Base-by-base conservation (phyloP, 176 grass and related monocot genomes). In the Panicum miliaceum region DNA sequence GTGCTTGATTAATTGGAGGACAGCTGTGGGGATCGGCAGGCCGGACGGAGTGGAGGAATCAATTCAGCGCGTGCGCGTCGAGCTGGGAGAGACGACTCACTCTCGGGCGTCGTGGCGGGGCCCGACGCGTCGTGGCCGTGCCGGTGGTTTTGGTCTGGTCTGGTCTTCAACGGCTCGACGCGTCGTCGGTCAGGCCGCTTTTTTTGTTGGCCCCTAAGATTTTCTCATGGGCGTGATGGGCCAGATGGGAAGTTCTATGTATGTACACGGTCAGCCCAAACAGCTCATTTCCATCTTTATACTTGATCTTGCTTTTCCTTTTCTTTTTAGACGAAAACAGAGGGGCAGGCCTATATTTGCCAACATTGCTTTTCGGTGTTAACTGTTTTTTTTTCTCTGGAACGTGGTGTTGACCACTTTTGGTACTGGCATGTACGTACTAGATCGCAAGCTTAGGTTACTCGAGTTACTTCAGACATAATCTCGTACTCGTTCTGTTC, bases 1-100 rank as follows among this genome's bases (percentile, higher is more conserved):
- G 72, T 54, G 68, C 51, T 63, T 47, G 45, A 47, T 13, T 25
- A 4, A 67, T 80, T 40, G 63, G 70, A 7, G 84, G 12, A 77
- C 90, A 84, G 77, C 76, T 79, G 69, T 79, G 69, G 60, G 54
- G 84, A 68, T 64, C 19, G n/a, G 50, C 77, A 57, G 38, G 68
- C 26, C n/a, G n/a, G n/a, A n/a, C 12, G 53, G 26, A 51, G 59
- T 45, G 89, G 63, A 34, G 7, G 68, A 60, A 85, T 69, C 72
- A 65, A 75, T 73, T 59, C 40, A 74, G 8, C 1, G 43, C 29
- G 29, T 32, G 53, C 82, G 86, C 76, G 90, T 85, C 34, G 73
- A 74, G 56, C 13, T 47, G 46, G 76, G 68, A 13, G 23, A 34
- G 58, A 27, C 40, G 43, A 46, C 13, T 26, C 2, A 43, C 2